phyloP scores from a whole-genome alignment of 1,139 yeast species.

The Lodderomyces theae region DNA sequence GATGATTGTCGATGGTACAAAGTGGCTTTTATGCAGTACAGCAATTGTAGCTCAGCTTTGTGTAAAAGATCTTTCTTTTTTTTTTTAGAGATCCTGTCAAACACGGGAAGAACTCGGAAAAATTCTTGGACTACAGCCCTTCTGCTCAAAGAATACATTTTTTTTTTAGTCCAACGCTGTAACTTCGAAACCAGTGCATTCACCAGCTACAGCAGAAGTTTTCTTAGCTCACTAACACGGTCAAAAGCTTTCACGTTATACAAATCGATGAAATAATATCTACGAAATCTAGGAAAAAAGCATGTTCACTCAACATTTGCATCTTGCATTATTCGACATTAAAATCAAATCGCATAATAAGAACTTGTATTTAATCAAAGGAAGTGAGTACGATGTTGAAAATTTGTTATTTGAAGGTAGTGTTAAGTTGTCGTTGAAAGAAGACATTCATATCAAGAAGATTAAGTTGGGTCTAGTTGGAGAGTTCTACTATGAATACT shows the following conservation, averaged over 20 bases:
- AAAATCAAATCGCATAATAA: conserved; percentile 50
- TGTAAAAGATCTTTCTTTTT: no score
- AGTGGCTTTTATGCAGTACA: conserved; percentile 1
- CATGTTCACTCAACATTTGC: conserved; percentile 26
- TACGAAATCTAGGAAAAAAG: neutral
- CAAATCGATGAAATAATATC: neutral
- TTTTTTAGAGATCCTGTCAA: neutral
- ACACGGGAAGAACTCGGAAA: neutral
- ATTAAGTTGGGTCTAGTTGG: conserved; percentile 51
- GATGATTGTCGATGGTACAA: neutral
- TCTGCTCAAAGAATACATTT: neutral
- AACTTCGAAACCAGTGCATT: no score
- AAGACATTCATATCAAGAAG: conserved; percentile 47
- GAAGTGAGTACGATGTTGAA: conserved; percentile 58
- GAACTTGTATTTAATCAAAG: conserved; percentile 52
- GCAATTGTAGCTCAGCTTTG: neutral
- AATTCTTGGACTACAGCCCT: conserved; percentile 1
- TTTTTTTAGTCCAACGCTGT: no score
- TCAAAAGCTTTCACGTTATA: neutral
- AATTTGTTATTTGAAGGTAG: conserved; percentile 53
- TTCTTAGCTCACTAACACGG: no score
- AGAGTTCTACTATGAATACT: conserved; percentile 52
- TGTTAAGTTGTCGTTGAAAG: conserved; percentile 53
- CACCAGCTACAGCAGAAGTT: no score
- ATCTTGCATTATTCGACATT: conserved; percentile 33